phyloP scores from a whole-genome alignment of 2,329 filamentous ascomycete species.

The Plectosphaerella plurivora region DNA sequence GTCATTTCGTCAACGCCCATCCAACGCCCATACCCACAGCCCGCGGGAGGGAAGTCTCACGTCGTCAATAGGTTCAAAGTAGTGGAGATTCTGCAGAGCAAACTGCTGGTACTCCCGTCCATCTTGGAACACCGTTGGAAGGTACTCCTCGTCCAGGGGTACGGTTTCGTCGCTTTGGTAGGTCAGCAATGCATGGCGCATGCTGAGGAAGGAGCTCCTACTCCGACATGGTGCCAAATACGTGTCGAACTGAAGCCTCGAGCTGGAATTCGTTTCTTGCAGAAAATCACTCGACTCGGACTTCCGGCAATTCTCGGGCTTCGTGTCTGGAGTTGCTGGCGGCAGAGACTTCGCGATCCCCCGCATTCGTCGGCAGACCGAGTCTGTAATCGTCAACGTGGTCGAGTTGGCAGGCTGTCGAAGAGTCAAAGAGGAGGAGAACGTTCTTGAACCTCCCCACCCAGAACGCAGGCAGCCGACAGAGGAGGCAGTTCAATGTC shows the following conservation, averaged over 20 bases:
- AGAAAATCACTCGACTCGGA: not conserved
- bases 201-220: slow-evolving; percentile 4
- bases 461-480: no score
- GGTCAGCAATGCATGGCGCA: slow-evolving; percentile 15
- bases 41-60: slow-evolving; percentile 35
- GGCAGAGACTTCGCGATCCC: no score
- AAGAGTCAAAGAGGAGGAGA: no score
- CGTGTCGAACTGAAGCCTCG: no score
- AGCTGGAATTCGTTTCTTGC: no score
- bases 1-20: not conserved
- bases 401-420: no score
- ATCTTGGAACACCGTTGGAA: slow-evolving; percentile 55
- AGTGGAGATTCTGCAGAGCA: slow-evolving; percentile 59
- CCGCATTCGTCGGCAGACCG: no score
- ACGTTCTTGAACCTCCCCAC: no score
- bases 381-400: no score
- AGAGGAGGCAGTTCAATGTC: no score
- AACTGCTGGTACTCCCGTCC: slow-evolving; percentile 65
- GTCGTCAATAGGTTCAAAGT: slow-evolving; percentile 68
- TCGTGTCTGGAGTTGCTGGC: not conserved
- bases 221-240: slow-evolving; percentile 7
- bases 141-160: slow-evolving; percentile 52
- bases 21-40: no score
- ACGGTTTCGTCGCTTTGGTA: slow-evolving; percentile 41
- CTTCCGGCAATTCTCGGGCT: not conserved